Conservation (phyloP, 176 grass and related monocot species). For the Poa pratensis region DNA sequence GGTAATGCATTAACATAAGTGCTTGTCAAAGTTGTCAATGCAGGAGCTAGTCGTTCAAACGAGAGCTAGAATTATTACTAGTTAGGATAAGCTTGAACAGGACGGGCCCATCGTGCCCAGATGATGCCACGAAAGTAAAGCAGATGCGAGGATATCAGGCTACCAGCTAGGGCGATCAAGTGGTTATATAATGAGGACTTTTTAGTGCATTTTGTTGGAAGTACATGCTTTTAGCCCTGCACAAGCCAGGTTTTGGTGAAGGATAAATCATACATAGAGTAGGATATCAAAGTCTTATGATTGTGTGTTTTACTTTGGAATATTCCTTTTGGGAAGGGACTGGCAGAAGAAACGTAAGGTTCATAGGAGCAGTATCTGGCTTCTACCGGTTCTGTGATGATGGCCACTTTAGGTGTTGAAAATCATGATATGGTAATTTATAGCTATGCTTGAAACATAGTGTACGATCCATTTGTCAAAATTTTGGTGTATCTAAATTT, state of each 20-base stretch:
- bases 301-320: neutral
- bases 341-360: neutral
- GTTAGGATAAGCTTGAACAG: constrained; percentile 17
- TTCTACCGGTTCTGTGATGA: constrained; percentile 6
- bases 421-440: neutral
- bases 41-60: constrained; percentile 32
- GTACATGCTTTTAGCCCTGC: constrained; percentile 36
- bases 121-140: constrained; percentile 46
- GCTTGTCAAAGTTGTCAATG: constrained; percentile 6
- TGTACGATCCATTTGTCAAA: too few relatives aligned
- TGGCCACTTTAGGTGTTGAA: constrained; percentile 4
- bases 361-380: neutral
- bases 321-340: neutral
- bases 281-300: constrained; percentile 12
- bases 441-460: too few relatives aligned
- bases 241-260: neutral
- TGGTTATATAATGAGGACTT: constrained; percentile 28
- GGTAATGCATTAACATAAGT: neutral
- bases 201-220: constrained; percentile 40
- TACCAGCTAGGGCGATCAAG: constrained; percentile 25
- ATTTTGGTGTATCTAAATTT: too few relatives aligned
- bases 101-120: constrained; percentile 37
- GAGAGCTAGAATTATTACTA: neutral
- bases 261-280: neutral
- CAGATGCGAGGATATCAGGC: constrained; percentile 40